These are phyloP conservation scores for Sclerotinia sclerotiorum DNA, from an alignment of 2,329 filamentous ascomycete genomes.

Conservation along the genomic window DNA sequence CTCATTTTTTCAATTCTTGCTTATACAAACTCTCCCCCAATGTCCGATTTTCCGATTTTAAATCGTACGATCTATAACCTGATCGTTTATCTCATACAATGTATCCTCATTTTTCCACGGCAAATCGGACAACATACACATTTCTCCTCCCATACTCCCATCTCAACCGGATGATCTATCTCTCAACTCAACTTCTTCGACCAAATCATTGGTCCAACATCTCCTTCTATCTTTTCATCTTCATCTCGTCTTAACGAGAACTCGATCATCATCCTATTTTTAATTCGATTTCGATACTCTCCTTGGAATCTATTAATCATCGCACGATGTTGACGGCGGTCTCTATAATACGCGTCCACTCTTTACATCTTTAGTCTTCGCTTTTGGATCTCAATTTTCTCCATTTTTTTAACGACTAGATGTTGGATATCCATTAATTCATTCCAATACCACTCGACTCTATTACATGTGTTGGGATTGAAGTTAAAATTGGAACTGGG, in stretches of 20 bases:
- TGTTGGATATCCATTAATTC: neutral
- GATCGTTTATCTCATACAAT: neutral
- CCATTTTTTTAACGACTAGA: neutral
- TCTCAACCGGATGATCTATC: neutral
- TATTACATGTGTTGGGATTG: too few species aligned
- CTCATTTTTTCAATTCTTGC: too few species aligned
- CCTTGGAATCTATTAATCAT: neutral
- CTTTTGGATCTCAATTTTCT: neutral
- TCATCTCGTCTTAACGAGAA: fast-evolving
- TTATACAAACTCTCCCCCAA: neutral
- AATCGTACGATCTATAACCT: too few species aligned
- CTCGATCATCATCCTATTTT: neutral
- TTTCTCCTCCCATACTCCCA: neutral
- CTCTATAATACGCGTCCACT: neutral
- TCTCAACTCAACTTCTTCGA: neutral
- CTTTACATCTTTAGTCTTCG: neutral
- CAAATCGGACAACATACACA: neutral
- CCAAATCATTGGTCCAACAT: fast-evolving
- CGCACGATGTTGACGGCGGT: neutral
- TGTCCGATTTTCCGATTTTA: too few species aligned
- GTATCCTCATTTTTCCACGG: neutral
- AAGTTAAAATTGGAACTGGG: too few species aligned
- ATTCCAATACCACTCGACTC: too few species aligned
- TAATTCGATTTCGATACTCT: neutral
- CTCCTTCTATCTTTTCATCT: neutral